These are phyloP conservation scores for Serendipita sp. DNA, from an alignment of 768 basidiomycete species.

Conservation along the genomic window DNA sequence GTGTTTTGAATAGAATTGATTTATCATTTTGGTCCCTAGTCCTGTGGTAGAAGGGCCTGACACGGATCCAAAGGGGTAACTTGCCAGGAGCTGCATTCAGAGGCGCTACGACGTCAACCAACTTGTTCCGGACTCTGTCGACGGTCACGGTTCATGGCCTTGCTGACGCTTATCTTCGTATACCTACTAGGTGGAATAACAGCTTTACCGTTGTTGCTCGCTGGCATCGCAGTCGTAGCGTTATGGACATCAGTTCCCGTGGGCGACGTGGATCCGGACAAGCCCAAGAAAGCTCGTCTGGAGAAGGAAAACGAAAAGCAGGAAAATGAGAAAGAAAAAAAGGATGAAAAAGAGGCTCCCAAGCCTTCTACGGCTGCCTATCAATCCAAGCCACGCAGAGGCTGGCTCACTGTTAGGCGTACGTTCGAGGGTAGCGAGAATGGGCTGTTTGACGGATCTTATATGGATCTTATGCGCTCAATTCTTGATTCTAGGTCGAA, in stretches of 20 bases:
- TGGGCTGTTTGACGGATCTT: slow-evolving; percentile 37
- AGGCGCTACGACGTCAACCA: neutral
- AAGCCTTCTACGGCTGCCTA: slow-evolving; percentile 18
- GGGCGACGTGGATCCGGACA: slow-evolving; percentile 31
- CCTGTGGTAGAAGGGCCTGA: no score
- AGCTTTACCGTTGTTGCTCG: slow-evolving; percentile 55
- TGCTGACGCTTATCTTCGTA: slow-evolving; percentile 47
- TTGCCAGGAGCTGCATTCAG: neutral
- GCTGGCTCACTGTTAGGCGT: slow-evolving; percentile 69
- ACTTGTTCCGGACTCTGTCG: neutral
- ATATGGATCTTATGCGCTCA: slow-evolving; percentile 63
- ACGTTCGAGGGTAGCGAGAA: slow-evolving; percentile 50
- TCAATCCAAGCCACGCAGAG: slow-evolving; percentile 47
- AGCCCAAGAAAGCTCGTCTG: slow-evolving; percentile 21
- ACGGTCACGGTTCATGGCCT: slow-evolving; percentile 3
- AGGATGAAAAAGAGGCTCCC: slow-evolving; percentile 17
- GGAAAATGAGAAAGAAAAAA: slow-evolving; percentile 13
- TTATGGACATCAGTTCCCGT: slow-evolving; percentile 80
- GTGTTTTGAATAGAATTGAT: no score
- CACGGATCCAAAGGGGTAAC: no score
- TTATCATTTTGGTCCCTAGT: no score
- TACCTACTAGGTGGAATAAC: slow-evolving; percentile 85
- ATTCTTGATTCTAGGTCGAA: slow-evolving; percentile 70
- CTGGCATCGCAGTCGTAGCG: slow-evolving; percentile 35
- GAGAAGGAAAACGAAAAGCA: slow-evolving; percentile 15